Percentiles rank a stretch among this genome's conserved stretches.
phyloP scores from a whole-genome alignment of 495 filamentous ascomycete species.

The Annulohypoxylon moriforme region DNA sequence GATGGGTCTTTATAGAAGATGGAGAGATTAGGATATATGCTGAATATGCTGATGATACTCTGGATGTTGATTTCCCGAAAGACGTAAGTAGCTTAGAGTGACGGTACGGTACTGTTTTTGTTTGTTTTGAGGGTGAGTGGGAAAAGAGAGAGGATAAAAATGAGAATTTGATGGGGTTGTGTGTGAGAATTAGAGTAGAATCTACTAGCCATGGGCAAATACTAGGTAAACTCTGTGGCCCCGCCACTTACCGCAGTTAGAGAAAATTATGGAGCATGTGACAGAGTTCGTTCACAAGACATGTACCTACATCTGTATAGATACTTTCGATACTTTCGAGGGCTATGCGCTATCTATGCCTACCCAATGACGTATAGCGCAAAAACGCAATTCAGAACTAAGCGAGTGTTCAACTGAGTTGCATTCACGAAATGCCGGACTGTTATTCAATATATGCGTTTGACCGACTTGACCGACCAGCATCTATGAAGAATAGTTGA shows the following conservation, averaged over 20 bases:
- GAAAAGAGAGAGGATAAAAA: conserved; percentile 23
- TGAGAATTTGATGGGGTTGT: conserved; percentile 37
- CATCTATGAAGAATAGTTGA: conserved; percentile 10
- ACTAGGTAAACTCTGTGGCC: conserved; percentile 19
- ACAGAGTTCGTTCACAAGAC: not conserved
- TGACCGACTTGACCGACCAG: conserved; percentile 3
- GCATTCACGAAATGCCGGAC: conserved; percentile 21
- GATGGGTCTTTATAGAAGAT: conserved; percentile 1
- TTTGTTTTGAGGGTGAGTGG: conserved; percentile 3
- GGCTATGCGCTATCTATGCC: not conserved
- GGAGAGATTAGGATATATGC: not conserved
- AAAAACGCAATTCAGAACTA: conserved; percentile 11
- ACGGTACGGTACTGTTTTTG: conserved; percentile 7
- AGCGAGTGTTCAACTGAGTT: conserved; percentile 27
- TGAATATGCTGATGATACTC: not conserved
- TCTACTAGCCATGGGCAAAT: not conserved
- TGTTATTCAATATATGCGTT: conserved; percentile 28
- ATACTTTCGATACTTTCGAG: not conserved
- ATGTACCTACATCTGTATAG: not conserved
- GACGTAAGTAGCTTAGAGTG: conserved; percentile 6
- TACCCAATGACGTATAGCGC: conserved; percentile 21
- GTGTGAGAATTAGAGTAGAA: conserved; percentile 31
- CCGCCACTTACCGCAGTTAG: conserved; percentile 4
- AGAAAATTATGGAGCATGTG: conserved; percentile 44
- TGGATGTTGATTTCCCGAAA: not conserved